phyloP scores from a whole-genome alignment of 495 filamentous ascomycete species.

The Baudoinia panamericana region DNA sequence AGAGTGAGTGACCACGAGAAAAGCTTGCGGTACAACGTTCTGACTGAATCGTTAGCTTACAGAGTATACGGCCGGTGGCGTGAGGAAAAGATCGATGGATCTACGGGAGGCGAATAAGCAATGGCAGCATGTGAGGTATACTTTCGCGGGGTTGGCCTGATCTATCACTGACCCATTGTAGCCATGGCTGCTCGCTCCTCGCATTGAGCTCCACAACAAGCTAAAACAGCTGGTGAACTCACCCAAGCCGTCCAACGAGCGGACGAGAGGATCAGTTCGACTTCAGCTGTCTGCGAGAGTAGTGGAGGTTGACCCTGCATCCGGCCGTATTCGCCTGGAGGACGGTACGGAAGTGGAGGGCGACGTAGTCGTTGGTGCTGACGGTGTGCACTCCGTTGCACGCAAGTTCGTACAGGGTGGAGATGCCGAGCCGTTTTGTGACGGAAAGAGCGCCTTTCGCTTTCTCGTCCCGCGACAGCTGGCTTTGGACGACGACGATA shows the following conservation, averaged over 20 bases:
- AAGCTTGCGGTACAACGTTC: no score
- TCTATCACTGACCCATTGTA: no score
- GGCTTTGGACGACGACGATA: slow-evolving; percentile 36
- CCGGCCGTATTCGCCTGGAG: slow-evolving; percentile 10
- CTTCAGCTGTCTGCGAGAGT: not conserved
- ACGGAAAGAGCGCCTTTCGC: slow-evolving; percentile 48
- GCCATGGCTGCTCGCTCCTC: slow-evolving; percentile 22
- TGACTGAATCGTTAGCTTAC: no score
- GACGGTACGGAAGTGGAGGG: slow-evolving; percentile 13
- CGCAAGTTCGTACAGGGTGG: slow-evolving; percentile 17
- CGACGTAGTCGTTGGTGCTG: slow-evolving; percentile 23
- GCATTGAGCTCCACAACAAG: slow-evolving; percentile 17
- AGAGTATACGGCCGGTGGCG: no score
- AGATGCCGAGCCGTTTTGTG: slow-evolving; percentile 28
- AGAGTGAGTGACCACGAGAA: no score
- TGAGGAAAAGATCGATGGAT: no score
- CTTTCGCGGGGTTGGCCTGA: no score
- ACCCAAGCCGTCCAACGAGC: slow-evolving; percentile 12
- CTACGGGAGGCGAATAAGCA: no score
- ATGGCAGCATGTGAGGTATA: no score
- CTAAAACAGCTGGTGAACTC: slow-evolving; percentile 17
- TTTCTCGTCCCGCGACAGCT: slow-evolving; percentile 38
- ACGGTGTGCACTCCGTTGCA: slow-evolving; percentile 22
- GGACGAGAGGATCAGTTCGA: slow-evolving; percentile 10
- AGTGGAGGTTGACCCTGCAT: not conserved